Evolutionary conservation across 371 early-diverging fungal genomes (phyloP), one percentile per base, ranked within the genome.

Genomic region (Mucor piriformis): DNA sequence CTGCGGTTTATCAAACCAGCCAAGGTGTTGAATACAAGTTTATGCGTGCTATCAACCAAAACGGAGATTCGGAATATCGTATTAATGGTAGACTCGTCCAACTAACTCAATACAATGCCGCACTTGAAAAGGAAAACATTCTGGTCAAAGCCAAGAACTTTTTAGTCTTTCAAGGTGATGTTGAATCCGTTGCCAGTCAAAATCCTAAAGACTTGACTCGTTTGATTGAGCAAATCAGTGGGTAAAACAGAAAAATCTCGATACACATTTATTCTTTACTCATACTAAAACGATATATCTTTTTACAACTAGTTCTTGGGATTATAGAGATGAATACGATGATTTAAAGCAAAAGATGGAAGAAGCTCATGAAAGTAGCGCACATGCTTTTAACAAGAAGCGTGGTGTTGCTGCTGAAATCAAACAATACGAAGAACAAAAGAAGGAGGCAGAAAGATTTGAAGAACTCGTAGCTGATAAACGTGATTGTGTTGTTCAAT

Each of bases 81-180:
- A 88, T 98, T 63, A 90, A 98, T 73, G 84, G 85, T 42, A 81
- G 77, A 35, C 70, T 64, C 0, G 93, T 95, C 3, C 68, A 73
- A 0, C 91, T 83, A 68, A 69, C 83, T 1, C 77, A 86, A 23
- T 99, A 98, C 78, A 90, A 85, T 60, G 66, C 81, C 13, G 74
- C 83, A 0, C 77, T 99, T 29, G 95, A 95, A 68, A 72, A 83
- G 46, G 87, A 96, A 70, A 94, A 95, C 61, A 95, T 99, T 52
- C 80, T 97, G 16, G 88, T 95, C 61, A 95, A 95, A 66, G 95
- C 98, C 3, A 84, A 91, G 57, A 99, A 99, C 80, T 99, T 99
- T 80, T 78, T 99, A 50, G 99, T 99, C 8, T 99, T 99, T 69
- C 99, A 99, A 86, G 99, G 99, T 23, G 99, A 99, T 79, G 94